Base-by-base conservation (phyloP, 306 rosid genomes). In the Biancaea sappan region DNA sequence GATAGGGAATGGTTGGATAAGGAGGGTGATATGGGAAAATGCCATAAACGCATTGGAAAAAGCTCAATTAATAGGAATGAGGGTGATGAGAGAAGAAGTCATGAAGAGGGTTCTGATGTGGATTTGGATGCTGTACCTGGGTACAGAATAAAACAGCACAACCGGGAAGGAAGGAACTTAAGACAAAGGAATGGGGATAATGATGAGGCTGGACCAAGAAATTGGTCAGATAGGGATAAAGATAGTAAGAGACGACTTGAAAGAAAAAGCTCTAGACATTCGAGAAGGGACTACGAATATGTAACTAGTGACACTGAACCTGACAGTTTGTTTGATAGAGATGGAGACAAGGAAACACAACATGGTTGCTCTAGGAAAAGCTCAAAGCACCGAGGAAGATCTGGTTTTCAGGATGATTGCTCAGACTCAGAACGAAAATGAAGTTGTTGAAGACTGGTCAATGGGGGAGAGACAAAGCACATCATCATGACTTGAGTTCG, bases 1-100 rank as follows among this genome's bases (percentile, higher is more conserved):
- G 85, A 77, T 65, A 77, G 46, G 82, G 89, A 89, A 72, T 63
- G 66, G 78, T 58, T 60, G 64, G 88, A 87, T 19, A 71, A 70
- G 50, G 85, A 72, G 71, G 71, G 54, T 76, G 64, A 74, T 75
- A 71, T 75, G 59, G 84, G 76, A 40, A 54, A 40, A 28, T 63
- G 52, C 65, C 81, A 46, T 60, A 66, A 57, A 38, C 61, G 16
- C 25, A 16, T 48, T 22, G 35, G 83, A 80, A 73, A 58, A 80
- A 62, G 72, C 68, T 71, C 88, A 15, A 76, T 69, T 61, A 40
- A 25, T 53, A 75, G 8, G 57, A 73, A 62, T 67, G 41, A 74
- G 65, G 85, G 38, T 57, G 61, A 51, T 28, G 66, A 50, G 56
- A 66, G 41, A 65, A 76, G 75, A 79, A 70, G 70, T 54, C 70